phyloP scores from a whole-genome alignment of 768 basidiomycete species.

The Termitomyces sp. region DNA sequence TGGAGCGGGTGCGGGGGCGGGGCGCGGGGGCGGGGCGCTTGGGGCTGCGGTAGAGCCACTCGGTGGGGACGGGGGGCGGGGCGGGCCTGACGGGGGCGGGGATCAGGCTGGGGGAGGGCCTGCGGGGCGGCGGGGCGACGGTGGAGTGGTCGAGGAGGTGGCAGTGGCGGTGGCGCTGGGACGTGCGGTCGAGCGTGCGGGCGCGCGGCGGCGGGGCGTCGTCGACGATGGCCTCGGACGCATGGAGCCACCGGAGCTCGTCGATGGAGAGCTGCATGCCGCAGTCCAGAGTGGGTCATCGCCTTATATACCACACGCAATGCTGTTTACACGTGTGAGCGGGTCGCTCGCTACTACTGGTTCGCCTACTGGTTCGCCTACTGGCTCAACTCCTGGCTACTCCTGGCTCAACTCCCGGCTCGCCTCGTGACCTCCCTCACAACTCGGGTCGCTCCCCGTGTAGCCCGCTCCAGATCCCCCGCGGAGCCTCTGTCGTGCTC shows the following conservation, averaged over 20 bases:
- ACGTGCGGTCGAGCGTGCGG: background rate
- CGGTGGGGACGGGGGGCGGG: conserved; percentile 10
- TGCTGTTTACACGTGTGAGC: no score
- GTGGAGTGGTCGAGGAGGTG: background rate
- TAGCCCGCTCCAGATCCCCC: conserved; percentile 88
- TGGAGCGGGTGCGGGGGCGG: conserved; percentile 18
- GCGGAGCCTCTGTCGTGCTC: conserved; percentile 72
- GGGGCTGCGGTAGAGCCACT: conserved; percentile 19
- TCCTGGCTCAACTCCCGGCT: no score
- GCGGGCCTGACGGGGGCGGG: conserved; percentile 2
- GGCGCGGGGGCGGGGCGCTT: conserved; percentile 14
- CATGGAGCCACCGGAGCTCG: conserved; percentile 46
- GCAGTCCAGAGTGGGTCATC: background rate
- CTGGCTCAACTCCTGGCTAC: no score
- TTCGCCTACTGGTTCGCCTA: no score
- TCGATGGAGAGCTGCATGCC: conserved; percentile 25
- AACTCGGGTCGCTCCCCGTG: conserved; percentile 63
- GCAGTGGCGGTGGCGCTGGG: conserved; percentile 1
- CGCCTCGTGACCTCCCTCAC: no score
- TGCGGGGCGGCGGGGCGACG: background rate
- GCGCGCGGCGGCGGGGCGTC: background rate
- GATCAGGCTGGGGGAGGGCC: conserved; percentile 4
- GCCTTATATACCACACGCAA: no score
- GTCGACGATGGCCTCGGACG: conserved; percentile 21
- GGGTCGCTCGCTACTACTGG: no score